phyloP scores from a whole-genome alignment of 2,329 filamentous ascomycete genomes.

The Aureobasidium sp. region DNA sequence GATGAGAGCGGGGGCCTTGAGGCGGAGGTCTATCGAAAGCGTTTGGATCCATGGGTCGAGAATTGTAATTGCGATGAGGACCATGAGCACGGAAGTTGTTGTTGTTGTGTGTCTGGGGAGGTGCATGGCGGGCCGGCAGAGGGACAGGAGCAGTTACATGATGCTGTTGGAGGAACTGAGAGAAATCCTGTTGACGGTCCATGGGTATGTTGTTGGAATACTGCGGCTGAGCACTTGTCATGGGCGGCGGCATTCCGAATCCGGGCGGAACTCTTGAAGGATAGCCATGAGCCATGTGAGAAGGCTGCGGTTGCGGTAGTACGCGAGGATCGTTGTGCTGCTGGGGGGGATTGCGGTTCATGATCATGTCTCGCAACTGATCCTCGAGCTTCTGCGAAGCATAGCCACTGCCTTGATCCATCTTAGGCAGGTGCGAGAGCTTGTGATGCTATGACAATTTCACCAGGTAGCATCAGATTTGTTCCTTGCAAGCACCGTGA shows the following conservation, averaged over 20 bases:
- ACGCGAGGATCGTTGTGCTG: conserved; percentile 13
- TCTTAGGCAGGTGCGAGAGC: not conserved
- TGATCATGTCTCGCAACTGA: conserved; percentile 52
- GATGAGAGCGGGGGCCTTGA: not conserved
- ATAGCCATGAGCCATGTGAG: not conserved
- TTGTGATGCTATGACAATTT: not conserved
- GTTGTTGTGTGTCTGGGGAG: not conserved
- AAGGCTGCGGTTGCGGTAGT: conserved; percentile 17
- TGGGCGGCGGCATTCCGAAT: not conserved
- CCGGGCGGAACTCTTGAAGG: not conserved
- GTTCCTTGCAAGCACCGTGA: not conserved
- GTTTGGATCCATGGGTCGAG: conserved; percentile 21
- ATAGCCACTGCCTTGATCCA: conserved; percentile 12
- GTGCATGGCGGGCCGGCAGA: not conserved
- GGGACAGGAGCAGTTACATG: not conserved
- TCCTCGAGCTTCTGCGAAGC: conserved; percentile 39
- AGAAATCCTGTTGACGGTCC: conserved; percentile 5
- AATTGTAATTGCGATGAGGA: not conserved
- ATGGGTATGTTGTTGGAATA: not conserved
- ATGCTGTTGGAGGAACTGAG: conserved; percentile 10
- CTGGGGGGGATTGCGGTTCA: conserved; percentile 41
- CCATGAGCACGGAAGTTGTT: not conserved
- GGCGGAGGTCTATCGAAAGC: conserved; percentile 21
- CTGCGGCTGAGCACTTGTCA: not conserved
- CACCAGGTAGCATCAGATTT: not conserved